Percentiles rank a stretch among this genome's conserved stretches.
phyloP scores from a whole-genome alignment of 208 protist genomes.

The Crithidia brevicula region DNA sequence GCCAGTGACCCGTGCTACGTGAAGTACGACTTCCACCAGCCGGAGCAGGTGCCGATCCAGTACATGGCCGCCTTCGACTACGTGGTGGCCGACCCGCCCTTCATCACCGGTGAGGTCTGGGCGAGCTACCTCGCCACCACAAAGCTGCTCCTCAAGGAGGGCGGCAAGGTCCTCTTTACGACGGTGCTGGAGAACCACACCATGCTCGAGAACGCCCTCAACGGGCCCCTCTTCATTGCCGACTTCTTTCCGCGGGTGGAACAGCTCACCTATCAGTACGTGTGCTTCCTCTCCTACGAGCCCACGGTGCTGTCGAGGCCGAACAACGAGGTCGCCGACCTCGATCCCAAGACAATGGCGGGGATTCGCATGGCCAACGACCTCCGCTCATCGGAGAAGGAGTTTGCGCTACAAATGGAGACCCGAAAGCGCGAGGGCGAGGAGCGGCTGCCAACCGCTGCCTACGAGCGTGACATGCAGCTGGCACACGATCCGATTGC shows the following conservation, averaged over 20 bases:
- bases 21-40: constrained; percentile 88
- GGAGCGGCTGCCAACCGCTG: constrained; percentile 46
- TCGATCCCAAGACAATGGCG: constrained; percentile 38
- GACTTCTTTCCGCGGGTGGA: constrained; percentile 80
- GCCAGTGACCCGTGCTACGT: constrained; percentile 71
- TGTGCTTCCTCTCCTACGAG: constrained; percentile 91
- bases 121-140: constrained; percentile 68
- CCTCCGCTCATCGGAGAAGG: constrained; percentile 68
- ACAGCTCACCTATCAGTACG: constrained; percentile 94
- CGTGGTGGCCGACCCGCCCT: constrained; percentile 94
- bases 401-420: constrained; percentile 68
- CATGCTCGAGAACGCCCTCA: constrained; percentile 66
- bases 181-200: constrained; percentile 92
- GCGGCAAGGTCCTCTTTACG: constrained; percentile 88
- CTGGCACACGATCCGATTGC: background rate
- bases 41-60: constrained; percentile 75
- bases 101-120: constrained; percentile 94
- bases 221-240: constrained; percentile 81
- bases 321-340: constrained; percentile 32
- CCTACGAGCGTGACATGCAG: constrained; percentile 45
- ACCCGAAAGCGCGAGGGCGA: constrained; percentile 65
- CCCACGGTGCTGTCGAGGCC: constrained; percentile 39
- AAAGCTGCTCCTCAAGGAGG: constrained; percentile 51
- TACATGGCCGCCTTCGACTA: constrained; percentile 87
- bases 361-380: constrained; percentile 74